A percentile compares a stretch with the other conserved stretches of the same genome.
phyloP scores from a whole-genome alignment of 805 yeast species.

The Starmerella lactis-condensi region DNA sequence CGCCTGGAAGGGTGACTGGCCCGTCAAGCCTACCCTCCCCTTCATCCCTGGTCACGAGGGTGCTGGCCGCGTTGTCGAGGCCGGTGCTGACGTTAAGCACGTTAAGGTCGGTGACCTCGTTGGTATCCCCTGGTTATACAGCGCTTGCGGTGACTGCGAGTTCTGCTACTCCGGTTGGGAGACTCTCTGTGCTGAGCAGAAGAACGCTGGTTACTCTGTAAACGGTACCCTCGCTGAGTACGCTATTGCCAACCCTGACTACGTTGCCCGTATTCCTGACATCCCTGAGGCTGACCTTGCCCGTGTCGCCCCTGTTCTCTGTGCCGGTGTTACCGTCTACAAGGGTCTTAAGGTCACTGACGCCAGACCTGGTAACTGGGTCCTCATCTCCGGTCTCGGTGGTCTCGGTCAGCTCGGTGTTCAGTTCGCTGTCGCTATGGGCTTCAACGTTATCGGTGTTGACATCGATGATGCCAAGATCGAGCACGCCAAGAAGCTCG shows the following conservation, averaged over 20 bases:
- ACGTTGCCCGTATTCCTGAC: slow-evolving; percentile 62
- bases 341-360: slow-evolving; percentile 72
- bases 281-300: slow-evolving; percentile 66
- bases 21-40: slow-evolving; percentile 53
- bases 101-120: slow-evolving; percentile 66
- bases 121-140: slow-evolving; percentile 70
- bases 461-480: slow-evolving; percentile 54
- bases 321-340: slow-evolving; percentile 86
- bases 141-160: slow-evolving; percentile 62
- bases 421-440: slow-evolving; percentile 65
- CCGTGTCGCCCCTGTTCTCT: slow-evolving; percentile 58
- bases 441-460: slow-evolving; percentile 49
- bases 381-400: slow-evolving; percentile 61
- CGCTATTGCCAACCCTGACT: slow-evolving; percentile 73
- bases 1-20: slow-evolving; percentile 93
- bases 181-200: slow-evolving; percentile 52
- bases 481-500: slow-evolving; percentile 32
- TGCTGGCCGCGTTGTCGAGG: slow-evolving; percentile 68
- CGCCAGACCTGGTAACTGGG: slow-evolving; percentile 53
- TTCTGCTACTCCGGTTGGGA: slow-evolving; percentile 49
- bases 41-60: slow-evolving; percentile 83
- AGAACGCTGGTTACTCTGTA: slow-evolving; percentile 68
- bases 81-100: slow-evolving; percentile 48
- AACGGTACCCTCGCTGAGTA: slow-evolving; percentile 87
- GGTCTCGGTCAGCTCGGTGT: slow-evolving; percentile 59